Conservation (phyloP, 805 yeast genomes). For the Starmerella geochares region DNA sequence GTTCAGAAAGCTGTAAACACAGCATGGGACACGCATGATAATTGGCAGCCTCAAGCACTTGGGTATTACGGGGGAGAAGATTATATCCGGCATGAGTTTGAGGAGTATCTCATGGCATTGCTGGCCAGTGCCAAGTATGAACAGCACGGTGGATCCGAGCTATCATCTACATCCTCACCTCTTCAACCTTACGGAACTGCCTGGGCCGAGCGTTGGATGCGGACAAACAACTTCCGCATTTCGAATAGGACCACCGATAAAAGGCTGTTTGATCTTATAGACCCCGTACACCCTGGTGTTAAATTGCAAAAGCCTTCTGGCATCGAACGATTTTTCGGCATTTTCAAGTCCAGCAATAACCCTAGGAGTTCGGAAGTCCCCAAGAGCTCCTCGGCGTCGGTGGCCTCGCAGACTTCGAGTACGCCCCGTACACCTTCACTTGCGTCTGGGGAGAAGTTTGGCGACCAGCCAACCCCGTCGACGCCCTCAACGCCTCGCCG, state of each 20-base stretch:
- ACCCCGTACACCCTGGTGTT: constrained; percentile 18
- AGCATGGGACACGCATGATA: constrained; percentile 36
- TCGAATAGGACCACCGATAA: constrained; percentile 48
- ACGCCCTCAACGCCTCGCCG: constrained; percentile 8
- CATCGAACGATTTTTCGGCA: constrained; percentile 17
- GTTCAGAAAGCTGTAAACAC: constrained; percentile 42
- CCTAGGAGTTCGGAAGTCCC: not conserved
- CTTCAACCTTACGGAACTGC: constrained; percentile 36
- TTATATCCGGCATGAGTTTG: constrained; percentile 75
- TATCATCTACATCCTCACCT: constrained; percentile 27
- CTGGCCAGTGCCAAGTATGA: constrained; percentile 58
- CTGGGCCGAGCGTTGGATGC: constrained; percentile 46
- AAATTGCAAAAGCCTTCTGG: constrained; percentile 17
- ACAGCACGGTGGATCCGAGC: not conserved
- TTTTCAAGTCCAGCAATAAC: constrained; percentile 9
- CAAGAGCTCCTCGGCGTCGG: not conserved
- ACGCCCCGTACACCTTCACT: constrained; percentile 7
- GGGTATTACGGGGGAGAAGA: constrained; percentile 72
- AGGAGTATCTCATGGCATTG: constrained; percentile 74
- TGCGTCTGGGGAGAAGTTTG: not conserved
- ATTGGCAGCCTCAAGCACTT: constrained; percentile 36
- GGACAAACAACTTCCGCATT: constrained; percentile 44
- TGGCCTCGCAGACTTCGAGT: constrained; percentile 1
- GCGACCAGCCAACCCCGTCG: constrained; percentile 2
- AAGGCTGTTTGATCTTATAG: constrained; percentile 8